A percentile compares a stretch with the other conserved stretches of the same genome.
These are phyloP conservation scores for Cronartium quercuum DNA, from an alignment of 1,284 basidiomycete genomes.

Conservation along the genomic window DNA sequence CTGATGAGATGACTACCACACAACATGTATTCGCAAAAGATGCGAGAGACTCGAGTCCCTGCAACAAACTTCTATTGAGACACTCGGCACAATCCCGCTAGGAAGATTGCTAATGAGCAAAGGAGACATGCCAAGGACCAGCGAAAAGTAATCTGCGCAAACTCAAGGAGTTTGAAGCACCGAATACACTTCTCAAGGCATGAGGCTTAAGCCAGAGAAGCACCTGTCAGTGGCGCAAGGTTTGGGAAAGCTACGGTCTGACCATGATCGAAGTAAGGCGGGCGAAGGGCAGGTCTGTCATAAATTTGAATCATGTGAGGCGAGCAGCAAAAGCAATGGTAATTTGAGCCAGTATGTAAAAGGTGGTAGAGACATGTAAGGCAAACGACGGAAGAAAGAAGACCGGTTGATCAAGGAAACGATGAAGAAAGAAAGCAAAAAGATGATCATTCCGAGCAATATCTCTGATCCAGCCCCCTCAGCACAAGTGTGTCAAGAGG, in stretches of 20 bases:
- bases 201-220: neutral
- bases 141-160: constrained; percentile 2
- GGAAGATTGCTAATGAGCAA: neutral
- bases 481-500: neutral
- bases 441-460: neutral
- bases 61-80: neutral
- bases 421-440: neutral
- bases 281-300: neutral
- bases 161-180: constrained; percentile 9
- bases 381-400: neutral
- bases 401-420: neutral
- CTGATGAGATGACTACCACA: too few relatives aligned
- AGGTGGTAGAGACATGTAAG: neutral
- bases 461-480: neutral
- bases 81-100: neutral
- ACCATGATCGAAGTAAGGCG: neutral
- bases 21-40: neutral
- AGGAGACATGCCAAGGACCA: too few relatives aligned
- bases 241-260: neutral
- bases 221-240: constrained; percentile 10
- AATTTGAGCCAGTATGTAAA: neutral
- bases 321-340: neutral
- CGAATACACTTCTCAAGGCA: constrained; percentile 21
- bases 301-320: neutral
- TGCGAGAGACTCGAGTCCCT: neutral